phyloP scores from a whole-genome alignment of 169 alveolate genomes.

The Plasmodium gonderi region DNA sequence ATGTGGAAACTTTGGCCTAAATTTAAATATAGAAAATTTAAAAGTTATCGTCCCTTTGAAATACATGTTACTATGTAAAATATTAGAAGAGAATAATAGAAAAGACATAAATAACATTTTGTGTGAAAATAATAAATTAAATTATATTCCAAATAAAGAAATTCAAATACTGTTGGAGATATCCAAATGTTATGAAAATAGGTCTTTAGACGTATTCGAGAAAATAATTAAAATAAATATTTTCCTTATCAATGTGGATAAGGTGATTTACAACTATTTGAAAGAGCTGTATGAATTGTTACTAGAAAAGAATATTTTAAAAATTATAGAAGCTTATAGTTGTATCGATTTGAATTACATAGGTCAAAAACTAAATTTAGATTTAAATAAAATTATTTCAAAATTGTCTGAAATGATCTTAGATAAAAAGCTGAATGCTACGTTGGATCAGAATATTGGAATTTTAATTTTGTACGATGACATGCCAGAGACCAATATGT shows the following conservation, averaged over 20 bases:
- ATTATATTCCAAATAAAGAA: constrained; percentile 89
- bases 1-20: constrained; percentile 74
- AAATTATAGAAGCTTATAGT: constrained; percentile 93
- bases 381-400: constrained; percentile 86
- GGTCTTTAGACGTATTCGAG: constrained; percentile 90
- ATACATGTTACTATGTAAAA: constrained; percentile 93
- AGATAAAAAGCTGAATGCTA: constrained; percentile 95
- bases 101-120: constrained; percentile 83
- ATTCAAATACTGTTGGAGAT: constrained; percentile 91
- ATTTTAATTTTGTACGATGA: constrained; percentile 91
- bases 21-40: constrained; percentile 81
- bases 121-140: constrained; percentile 87
- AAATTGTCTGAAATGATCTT: constrained; percentile 95
- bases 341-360: constrained; percentile 91
- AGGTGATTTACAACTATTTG: constrained; percentile 89
- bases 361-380: constrained; percentile 87
- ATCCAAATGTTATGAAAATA: constrained; percentile 89
- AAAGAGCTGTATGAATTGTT: constrained; percentile 89
- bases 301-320: constrained; percentile 90
- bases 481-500: constrained; percentile 77
- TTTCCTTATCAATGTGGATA: constrained; percentile 87
- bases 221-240: constrained; percentile 86
- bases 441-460: constrained; percentile 92
- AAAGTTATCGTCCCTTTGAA: constrained; percentile 90
- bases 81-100: constrained; percentile 90